Base-by-base conservation (phyloP, 1,284 basidiomycete genomes). In the Exsudoporus floridanus region DNA sequence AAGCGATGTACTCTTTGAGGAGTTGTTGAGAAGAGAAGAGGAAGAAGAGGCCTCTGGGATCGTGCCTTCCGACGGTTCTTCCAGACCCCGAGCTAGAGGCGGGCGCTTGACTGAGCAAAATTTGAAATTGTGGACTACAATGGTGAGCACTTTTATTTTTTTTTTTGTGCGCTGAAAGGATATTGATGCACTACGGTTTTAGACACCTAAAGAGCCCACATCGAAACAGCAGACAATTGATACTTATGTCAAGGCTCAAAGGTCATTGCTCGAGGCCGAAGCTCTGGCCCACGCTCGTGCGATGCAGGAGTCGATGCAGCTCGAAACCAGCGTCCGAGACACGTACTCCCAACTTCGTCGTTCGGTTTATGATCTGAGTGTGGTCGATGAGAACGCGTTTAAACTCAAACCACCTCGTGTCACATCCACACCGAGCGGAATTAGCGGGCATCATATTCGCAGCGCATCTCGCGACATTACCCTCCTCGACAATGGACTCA, bases 121-220 rank as follows among this genome's bases (percentile, higher is more conserved):
- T 65, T 73, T 99, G 61, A 94, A 89, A 72, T 70, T 94, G 28
- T 94, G 94, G 87, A 78, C 92, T 49, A 87, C 82, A 52, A 84
- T 96, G 74, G 94, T 95, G 60, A 64, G 86, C 71, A 4, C 35
- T 61, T 57, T 42, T 23, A 42, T 56, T 43, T 46, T 36, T 42
- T 23, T 23, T 23, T 23, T n/a, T n/a, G n/a, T n/a, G 34, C 45
- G 39, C 54, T 50, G 55, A 49, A 18, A 49, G 7, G 28, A 37
- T 52, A 13, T 38, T 36, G 3, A 53, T 49, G 39, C 41, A 23
- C 39, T 37, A 25, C 45, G 31, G 1, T 6, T 3, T 16, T 39
- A 92, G 90, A 92, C 90, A 62, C 90, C 89, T 14, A 83, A 85
- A 54, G 90, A 92, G 65, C 86, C 88, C 21, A 76, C 84, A 13